Evolutionary conservation across 2,329 filamentous ascomycete species (phyloP).

Genomic region (Arachnomyces sp.): DNA sequence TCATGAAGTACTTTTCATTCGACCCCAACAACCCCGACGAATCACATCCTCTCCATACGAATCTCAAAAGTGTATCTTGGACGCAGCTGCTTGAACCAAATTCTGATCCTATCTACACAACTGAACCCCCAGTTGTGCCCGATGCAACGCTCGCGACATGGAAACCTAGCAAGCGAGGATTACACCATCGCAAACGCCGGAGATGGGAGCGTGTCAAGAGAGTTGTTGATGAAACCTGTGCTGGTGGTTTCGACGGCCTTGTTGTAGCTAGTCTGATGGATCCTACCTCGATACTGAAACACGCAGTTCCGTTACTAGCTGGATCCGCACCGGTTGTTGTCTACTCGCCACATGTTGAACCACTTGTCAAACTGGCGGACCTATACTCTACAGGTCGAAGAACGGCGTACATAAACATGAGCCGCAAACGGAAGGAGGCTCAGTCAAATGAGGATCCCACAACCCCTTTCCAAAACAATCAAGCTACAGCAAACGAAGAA

Average conservation of each 20-base stretch:
- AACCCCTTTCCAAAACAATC: slow-evolving; percentile 34
- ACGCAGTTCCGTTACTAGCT: slow-evolving; percentile 69
- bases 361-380: slow-evolving; percentile 69
- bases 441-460: not conserved
- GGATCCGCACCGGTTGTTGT: slow-evolving; percentile 80
- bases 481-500: not conserved
- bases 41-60: slow-evolving; percentile 69
- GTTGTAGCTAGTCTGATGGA: slow-evolving; percentile 79
- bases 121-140: slow-evolving; percentile 53
- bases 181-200: slow-evolving; percentile 81
- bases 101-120: slow-evolving; percentile 64
- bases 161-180: slow-evolving; percentile 76
- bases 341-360: slow-evolving; percentile 74
- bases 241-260: slow-evolving; percentile 74
- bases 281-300: slow-evolving; percentile 63
- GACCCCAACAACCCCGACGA: slow-evolving; percentile 59
- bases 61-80: slow-evolving; percentile 83
- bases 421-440: slow-evolving; percentile 21
- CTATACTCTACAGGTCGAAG: slow-evolving; percentile 74
- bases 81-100: slow-evolving; percentile 76
- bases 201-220: slow-evolving; percentile 67
- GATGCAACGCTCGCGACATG: slow-evolving; percentile 57
- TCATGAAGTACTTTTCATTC: slow-evolving; percentile 84
- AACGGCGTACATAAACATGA: slow-evolving; percentile 56
- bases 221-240: slow-evolving; percentile 66